Conservation (phyloP, 2,329 filamentous ascomycete genomes). For the Epichloe sylvatica region DNA sequence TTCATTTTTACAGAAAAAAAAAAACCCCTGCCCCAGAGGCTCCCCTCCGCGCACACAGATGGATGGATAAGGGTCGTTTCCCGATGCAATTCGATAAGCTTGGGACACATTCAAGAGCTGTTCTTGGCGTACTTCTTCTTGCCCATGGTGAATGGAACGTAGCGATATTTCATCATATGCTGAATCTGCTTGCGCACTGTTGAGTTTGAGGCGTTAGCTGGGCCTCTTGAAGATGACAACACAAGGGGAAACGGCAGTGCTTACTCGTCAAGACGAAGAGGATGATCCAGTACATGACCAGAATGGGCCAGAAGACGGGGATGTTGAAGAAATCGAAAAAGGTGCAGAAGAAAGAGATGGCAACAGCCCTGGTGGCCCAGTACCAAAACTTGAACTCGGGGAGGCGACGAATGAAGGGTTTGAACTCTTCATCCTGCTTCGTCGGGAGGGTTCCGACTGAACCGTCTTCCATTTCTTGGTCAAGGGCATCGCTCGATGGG, state of each 20-base stretch:
- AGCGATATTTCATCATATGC: conserved; percentile 99
- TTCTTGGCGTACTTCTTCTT: conserved; percentile 68
- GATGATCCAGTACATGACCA: conserved; percentile 98
- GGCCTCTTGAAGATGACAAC: background rate
- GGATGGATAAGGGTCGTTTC: background rate
- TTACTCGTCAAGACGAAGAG: conserved; percentile 88
- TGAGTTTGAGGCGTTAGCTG: background rate
- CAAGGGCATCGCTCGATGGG: conserved; percentile 76
- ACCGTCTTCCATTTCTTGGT: conserved; percentile 94
- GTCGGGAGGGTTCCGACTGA: conserved; percentile 70
- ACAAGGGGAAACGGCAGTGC: conserved; percentile 22
- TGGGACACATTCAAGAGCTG: conserved; percentile 27
- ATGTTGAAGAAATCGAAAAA: conserved; percentile 94
- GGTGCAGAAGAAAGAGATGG: conserved; percentile 72
- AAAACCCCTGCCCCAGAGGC: background rate
- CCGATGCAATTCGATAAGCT: background rate
- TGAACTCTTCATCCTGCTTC: conserved; percentile 94
- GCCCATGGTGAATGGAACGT: conserved; percentile 84
- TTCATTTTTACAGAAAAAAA: background rate
- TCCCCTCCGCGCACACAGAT: background rate
- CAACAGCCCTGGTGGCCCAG: conserved; percentile 75
- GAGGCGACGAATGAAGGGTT: conserved; percentile 86
- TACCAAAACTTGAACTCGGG: conserved; percentile 99
- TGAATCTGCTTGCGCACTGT: conserved; percentile 97
- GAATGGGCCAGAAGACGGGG: conserved; percentile 95